A percentile compares a stretch with the other conserved stretches of the same genome.
phyloP scores from a whole-genome alignment of 305 asterid species.

The Solanum hybrid region DNA sequence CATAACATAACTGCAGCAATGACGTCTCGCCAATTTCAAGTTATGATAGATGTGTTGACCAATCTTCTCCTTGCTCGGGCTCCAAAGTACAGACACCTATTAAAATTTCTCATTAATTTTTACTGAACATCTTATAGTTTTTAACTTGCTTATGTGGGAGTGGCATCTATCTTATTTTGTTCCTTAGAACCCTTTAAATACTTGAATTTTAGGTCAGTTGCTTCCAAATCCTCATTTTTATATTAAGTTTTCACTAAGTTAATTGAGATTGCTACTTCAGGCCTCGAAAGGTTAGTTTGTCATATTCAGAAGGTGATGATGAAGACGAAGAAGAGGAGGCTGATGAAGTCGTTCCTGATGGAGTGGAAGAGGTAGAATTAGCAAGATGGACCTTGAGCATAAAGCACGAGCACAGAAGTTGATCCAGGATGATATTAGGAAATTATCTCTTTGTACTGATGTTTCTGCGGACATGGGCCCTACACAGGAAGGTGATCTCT shows the following conservation, averaged over 20 bases:
- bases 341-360: constrained; percentile 99
- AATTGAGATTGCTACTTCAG: constrained; percentile 37
- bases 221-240: background rate
- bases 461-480: constrained; percentile 43
- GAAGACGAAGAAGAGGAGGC: constrained; percentile 99
- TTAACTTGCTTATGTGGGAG: background rate
- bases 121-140: background rate
- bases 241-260: constrained; percentile 2
- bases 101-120: background rate
- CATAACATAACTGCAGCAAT: constrained; percentile 88
- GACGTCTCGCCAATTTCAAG: constrained; percentile 99
- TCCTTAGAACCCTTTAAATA: background rate
- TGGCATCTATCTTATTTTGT: background rate
- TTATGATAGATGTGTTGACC: constrained; percentile 99
- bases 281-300: constrained; percentile 79
- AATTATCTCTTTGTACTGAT: constrained; percentile 48
- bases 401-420: constrained; percentile 57
- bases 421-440: constrained; percentile 69
- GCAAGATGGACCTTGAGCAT: constrained; percentile 80
- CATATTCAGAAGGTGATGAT: constrained; percentile 66
- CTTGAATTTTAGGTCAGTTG: background rate
- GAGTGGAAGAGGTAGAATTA: constrained; percentile 98
- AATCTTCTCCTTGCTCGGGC: constrained; percentile 98
- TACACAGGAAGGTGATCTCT: constrained; percentile 52
- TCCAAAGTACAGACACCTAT: constrained; percentile 62